Evolutionary conservation across 345 rosid genomes (phyloP).

Genomic region (Eucalyptus sp.): DNA sequence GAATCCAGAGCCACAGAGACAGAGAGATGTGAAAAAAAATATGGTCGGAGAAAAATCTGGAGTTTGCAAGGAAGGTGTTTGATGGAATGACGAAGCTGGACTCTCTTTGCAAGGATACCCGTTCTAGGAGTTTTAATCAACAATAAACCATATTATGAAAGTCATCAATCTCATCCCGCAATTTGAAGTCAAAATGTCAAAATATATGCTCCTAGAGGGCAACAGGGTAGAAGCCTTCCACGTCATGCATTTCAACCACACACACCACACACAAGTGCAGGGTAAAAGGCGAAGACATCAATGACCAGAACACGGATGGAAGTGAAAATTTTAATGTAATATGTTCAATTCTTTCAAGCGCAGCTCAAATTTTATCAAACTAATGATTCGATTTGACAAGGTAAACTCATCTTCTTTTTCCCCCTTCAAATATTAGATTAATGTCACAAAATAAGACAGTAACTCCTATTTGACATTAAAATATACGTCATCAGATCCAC

Average conservation of each 20-base stretch:
- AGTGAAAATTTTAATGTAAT: neutral
- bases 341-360: neutral
- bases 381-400: neutral
- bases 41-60: too few species aligned
- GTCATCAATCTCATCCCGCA: neutral
- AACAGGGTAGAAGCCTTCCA: neutral
- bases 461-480: too few species aligned
- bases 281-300: neutral
- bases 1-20: too few species aligned
- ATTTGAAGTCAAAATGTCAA: neutral
- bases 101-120: too few species aligned
- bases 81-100: too few species aligned
- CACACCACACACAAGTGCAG: neutral
- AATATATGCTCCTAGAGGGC: neutral
- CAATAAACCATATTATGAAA: neutral
- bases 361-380: neutral
- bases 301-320: neutral
- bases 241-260: neutral
- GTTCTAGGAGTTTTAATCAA: too few species aligned
- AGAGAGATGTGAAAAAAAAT: too few species aligned
- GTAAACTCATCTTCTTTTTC: neutral
- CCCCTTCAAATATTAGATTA: neutral
- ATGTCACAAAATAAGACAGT: neutral
- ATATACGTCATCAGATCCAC: neutral
- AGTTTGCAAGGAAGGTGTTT: too few species aligned